phyloP scores from a whole-genome alignment of 257 asterid genomes.

The Scutellaria barbata region DNA sequence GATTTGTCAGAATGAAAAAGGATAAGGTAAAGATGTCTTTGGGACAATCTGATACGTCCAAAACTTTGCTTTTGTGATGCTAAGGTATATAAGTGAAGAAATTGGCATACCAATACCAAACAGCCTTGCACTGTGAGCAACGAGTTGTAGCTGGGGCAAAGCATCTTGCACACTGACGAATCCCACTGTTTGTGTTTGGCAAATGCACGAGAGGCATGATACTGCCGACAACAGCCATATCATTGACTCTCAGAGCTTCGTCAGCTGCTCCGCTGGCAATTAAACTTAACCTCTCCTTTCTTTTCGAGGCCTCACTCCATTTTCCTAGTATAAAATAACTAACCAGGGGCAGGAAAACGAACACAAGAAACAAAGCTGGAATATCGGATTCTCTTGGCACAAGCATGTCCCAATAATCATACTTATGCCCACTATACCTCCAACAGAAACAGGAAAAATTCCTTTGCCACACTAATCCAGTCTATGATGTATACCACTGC shows the following conservation, averaged over 20 bases:
- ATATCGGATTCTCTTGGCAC: slow-evolving; percentile 79
- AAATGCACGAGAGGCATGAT: slow-evolving; percentile 49
- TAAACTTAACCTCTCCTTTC: slow-evolving; percentile 56
- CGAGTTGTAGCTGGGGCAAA: slow-evolving; percentile 69
- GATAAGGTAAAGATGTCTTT: not conserved
- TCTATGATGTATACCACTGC: too few relatives aligned
- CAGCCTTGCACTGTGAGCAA: slow-evolving; percentile 80
- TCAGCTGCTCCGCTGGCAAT: slow-evolving; percentile 62
- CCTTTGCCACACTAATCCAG: slow-evolving; percentile 38
- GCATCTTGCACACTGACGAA: slow-evolving; percentile 70
- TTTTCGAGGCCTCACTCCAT: slow-evolving; percentile 69
- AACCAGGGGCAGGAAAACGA: slow-evolving; percentile 80
- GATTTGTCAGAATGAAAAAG: not conserved
- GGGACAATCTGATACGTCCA: slow-evolving; percentile 6
- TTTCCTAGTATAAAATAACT: slow-evolving; percentile 72
- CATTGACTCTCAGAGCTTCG: slow-evolving; percentile 50
- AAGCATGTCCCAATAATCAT: slow-evolving; percentile 77
- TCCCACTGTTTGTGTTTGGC: slow-evolving; percentile 52
- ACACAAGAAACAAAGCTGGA: slow-evolving; percentile 63
- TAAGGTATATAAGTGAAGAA: slow-evolving; percentile 22
- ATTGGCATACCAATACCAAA: slow-evolving; percentile 77
- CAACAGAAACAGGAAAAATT: slow-evolving; percentile 36
- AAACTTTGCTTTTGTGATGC: too few relatives aligned
- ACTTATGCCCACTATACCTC: slow-evolving; percentile 62
- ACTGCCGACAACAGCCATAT: slow-evolving; percentile 49